These are phyloP conservation scores for Solanum neorickii DNA, from an alignment of 257 asterid species.

Conservation along the genomic window DNA sequence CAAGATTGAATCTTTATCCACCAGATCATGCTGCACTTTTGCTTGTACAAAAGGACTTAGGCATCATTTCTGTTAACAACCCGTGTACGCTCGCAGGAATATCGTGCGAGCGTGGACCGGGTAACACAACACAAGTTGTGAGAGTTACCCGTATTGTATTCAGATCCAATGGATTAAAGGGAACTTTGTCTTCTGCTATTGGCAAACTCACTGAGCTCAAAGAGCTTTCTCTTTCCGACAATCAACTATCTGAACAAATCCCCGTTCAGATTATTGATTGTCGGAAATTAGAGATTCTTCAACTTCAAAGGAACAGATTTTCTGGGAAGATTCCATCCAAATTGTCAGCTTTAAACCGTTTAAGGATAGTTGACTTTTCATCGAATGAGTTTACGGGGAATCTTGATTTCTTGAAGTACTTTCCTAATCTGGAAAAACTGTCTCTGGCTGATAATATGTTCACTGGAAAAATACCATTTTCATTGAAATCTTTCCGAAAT, in stretches of 20 bases:
- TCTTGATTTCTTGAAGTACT: slow-evolving; percentile 50
- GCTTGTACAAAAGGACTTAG: slow-evolving; percentile 22
- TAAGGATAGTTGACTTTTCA: slow-evolving; percentile 50
- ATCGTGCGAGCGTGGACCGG: slow-evolving; percentile 35
- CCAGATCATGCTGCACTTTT: slow-evolving; percentile 28
- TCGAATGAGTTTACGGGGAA: slow-evolving; percentile 47
- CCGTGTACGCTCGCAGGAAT: slow-evolving; percentile 50
- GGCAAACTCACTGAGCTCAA: slow-evolving; percentile 57
- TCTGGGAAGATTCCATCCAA: slow-evolving; percentile 50
- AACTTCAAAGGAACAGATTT: slow-evolving; percentile 34
- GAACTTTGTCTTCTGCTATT: slow-evolving; percentile 52
- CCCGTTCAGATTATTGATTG: slow-evolving; percentile 54
- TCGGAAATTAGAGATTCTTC: slow-evolving; percentile 45
- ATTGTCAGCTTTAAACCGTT: slow-evolving; percentile 33
- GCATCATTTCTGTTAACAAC: slow-evolving; percentile 2
- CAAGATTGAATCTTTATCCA: slow-evolving; percentile 27
- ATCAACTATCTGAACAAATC: slow-evolving; percentile 35
- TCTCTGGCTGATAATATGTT: slow-evolving; percentile 58
- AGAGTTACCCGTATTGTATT: slow-evolving; percentile 50
- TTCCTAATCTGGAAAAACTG: slow-evolving; percentile 61
- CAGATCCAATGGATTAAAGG: slow-evolving; percentile 29
- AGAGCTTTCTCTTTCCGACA: slow-evolving; percentile 50
- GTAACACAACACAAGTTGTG: slow-evolving; percentile 28
- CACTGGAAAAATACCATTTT: slow-evolving; percentile 49
- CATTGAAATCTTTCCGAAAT: slow-evolving; percentile 49